Percentiles rank a stretch among this genome's conserved stretches.
Conservation (phyloP, 768 basidiomycete genomes). For the Hemileccinum impolitum region DNA sequence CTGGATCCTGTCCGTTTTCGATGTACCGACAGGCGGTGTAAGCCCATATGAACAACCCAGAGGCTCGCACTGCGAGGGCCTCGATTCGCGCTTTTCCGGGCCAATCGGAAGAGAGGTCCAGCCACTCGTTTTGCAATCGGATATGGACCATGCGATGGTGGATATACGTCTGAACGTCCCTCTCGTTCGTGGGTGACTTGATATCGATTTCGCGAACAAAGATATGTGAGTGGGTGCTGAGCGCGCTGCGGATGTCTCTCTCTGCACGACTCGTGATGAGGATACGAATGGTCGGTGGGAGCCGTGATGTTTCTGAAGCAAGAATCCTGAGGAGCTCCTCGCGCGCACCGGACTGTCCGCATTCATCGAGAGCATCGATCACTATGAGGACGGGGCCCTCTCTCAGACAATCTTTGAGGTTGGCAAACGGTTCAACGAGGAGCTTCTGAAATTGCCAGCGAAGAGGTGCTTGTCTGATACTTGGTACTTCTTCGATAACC, state of each 20-base stretch:
- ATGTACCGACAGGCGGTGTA: slow-evolving; percentile 32
- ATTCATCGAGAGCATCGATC: slow-evolving; percentile 38
- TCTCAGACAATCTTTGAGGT: slow-evolving; percentile 12
- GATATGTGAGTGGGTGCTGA: slow-evolving; percentile 13
- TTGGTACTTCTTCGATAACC: slow-evolving; percentile 26
- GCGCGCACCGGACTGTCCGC: slow-evolving; percentile 20
- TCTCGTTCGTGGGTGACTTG: slow-evolving; percentile 21
- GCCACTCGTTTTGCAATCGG: slow-evolving; percentile 24
- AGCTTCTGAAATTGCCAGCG: slow-evolving; percentile 33
- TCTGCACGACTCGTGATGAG: slow-evolving; percentile 34
- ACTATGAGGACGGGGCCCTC: slow-evolving; percentile 30
- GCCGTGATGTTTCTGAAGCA: slow-evolving; percentile 17
- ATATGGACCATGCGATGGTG: slow-evolving; percentile 26
- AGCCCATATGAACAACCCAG: slow-evolving; percentile 34
- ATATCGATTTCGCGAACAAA: slow-evolving; percentile 24
- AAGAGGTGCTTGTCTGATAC: slow-evolving; percentile 27
- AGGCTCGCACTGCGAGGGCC: slow-evolving; percentile 26
- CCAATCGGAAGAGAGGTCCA: slow-evolving; percentile 29
- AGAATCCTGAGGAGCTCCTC: slow-evolving; percentile 29
- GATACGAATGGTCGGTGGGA: slow-evolving; percentile 27
- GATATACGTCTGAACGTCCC: slow-evolving; percentile 26
- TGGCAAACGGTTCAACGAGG: slow-evolving; percentile 30
- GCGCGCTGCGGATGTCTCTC: slow-evolving; percentile 20
- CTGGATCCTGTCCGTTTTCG: slow-evolving; percentile 30
- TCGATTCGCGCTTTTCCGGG: slow-evolving; percentile 20